These are phyloP conservation scores for Linnemannia exigua DNA, from an alignment of 192 early-diverging fungal genomes.

Conservation along the genomic window DNA sequence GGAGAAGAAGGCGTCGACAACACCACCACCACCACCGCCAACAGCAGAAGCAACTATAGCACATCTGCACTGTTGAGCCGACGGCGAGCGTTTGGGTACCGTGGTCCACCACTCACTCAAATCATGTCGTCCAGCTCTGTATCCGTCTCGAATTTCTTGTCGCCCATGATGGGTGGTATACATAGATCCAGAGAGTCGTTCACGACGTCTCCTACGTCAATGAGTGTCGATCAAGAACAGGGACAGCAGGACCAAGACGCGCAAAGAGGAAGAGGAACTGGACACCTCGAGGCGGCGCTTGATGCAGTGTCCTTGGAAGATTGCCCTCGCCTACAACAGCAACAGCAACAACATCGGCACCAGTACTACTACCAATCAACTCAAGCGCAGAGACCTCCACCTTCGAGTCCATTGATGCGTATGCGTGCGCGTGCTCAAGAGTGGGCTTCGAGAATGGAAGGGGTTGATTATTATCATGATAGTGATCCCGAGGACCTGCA, in stretches of 20 bases:
- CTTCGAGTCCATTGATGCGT: constrained; percentile 8
- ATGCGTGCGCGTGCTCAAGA: constrained; percentile 9
- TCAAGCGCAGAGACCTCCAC: background rate
- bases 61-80: background rate
- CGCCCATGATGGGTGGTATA: background rate
- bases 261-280: background rate
- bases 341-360: background rate
- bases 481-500: constrained; percentile 11
- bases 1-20: background rate
- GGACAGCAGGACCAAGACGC: background rate
- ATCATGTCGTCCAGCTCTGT: background rate
- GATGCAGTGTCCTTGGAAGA: background rate
- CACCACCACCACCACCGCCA: background rate
- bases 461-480: constrained; percentile 20
- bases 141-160: background rate
- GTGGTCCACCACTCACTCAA: background rate
- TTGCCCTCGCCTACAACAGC: background rate
- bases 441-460: constrained; percentile 25
- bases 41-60: background rate
- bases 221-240: background rate
- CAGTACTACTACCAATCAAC: background rate
- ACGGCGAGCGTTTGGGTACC: background rate
- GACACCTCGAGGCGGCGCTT: background rate
- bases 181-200: background rate
- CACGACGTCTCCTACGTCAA: background rate